Percentiles rank a stretch among this genome's conserved stretches.
Conservation (phyloP, 1,284 basidiomycete genomes). For the Apiotrichum montevideense region DNA sequence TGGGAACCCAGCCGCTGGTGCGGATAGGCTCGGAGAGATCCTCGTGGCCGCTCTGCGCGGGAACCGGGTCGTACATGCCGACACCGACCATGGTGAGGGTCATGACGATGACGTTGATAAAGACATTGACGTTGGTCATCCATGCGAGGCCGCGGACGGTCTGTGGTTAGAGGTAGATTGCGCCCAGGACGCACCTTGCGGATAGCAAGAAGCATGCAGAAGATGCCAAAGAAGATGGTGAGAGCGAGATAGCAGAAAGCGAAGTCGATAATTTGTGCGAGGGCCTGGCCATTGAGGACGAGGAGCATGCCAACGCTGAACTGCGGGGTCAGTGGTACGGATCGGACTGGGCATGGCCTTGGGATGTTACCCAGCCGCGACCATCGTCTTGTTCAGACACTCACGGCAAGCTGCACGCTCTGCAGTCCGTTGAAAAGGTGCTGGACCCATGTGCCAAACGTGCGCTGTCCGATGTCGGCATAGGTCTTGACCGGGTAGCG, state of each 20-base stretch:
- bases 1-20: constrained; percentile 48
- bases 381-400: neutral
- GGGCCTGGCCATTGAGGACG: constrained; percentile 5
- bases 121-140: constrained; percentile 11
- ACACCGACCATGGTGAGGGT: constrained; percentile 3
- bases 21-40: constrained; percentile 48
- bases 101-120: constrained; percentile 8
- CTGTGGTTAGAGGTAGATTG: neutral
- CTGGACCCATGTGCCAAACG: constrained; percentile 1
- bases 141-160: neutral
- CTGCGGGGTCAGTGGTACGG: neutral
- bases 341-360: neutral
- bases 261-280: constrained; percentile 5
- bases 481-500: constrained; percentile 9
- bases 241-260: constrained; percentile 13
- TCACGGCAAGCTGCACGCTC: constrained; percentile 11
- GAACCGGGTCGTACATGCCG: constrained; percentile 43
- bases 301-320: constrained; percentile 10
- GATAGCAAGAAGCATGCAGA: constrained; percentile 1
- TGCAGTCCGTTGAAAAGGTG: constrained; percentile 15
- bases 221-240: constrained; percentile 2
- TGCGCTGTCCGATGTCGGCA: constrained; percentile 12
- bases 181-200: constrained; percentile 1
- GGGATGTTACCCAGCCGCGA: too few species aligned
- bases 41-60: constrained; percentile 44